Evolutionary conservation across 192 early-diverging fungal genomes (phyloP).

Genomic region (Chytriomyces sp.): DNA sequence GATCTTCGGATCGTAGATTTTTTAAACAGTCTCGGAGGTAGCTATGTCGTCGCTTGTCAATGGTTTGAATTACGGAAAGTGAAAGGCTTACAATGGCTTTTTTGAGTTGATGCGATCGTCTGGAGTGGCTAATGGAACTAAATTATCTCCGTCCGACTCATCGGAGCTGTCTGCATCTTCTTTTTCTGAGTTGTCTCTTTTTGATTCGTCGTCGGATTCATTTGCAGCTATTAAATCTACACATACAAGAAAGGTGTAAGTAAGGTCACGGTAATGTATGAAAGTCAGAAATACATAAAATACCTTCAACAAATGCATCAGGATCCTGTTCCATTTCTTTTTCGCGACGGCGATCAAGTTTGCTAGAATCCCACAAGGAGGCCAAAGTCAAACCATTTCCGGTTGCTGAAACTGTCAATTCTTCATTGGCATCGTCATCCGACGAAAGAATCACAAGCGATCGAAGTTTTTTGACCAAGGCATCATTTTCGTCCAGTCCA

Average conservation of each 20-base stretch:
- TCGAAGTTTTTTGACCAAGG: neutral
- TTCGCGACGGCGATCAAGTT: neutral
- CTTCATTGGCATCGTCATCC: neutral
- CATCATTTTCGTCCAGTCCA: neutral
- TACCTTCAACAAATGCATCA: neutral
- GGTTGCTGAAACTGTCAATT: neutral
- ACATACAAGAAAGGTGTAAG: neutral
- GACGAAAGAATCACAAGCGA: neutral
- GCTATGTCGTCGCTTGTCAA: neutral
- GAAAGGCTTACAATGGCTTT: conserved; percentile 14
- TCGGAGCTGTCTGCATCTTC: too few relatives aligned
- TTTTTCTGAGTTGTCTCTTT: neutral
- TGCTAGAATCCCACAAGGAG: neutral
- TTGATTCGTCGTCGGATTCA: neutral
- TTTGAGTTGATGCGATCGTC: conserved; percentile 6
- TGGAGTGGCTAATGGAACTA: conserved; percentile 2
- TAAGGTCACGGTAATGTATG: neutral
- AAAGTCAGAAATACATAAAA: neutral
- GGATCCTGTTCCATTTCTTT: neutral
- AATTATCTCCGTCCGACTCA: neutral
- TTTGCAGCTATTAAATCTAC: neutral
- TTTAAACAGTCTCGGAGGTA: conserved; percentile 24
- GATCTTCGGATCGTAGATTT: conserved; percentile 20
- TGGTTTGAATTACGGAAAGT: neutral
- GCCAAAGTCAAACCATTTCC: neutral